Base-by-base conservation (phyloP, 1,284 basidiomycete genomes). In the Ustilago bromivora region DNA sequence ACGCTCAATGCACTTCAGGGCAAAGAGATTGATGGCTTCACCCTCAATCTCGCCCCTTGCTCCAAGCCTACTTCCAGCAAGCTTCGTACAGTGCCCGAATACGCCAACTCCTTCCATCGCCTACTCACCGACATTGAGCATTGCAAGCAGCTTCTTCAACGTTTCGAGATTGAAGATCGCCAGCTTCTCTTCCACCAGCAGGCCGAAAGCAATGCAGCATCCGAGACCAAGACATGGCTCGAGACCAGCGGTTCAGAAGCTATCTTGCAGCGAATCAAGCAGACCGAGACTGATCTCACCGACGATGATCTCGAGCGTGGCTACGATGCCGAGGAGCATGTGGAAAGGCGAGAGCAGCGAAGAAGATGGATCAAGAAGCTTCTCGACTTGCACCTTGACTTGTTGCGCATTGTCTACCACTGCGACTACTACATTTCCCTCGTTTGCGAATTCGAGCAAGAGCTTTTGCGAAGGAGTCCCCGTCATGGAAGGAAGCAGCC, bases 381-480 rank as follows among this genome's bases (percentile, higher is more conserved):
- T n/a, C 75, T 85, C 38, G 84, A 85, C 43, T 57, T 83, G 56
- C 79, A 79, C 34, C 64, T 85, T 19, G 84, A 85, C 53, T 56
- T 80, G 38, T 65, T 85, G 34, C 80, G 84, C 31, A 62, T 68
- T 34, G 83, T 84, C 17, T 85, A 81, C 56, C 74, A 84, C 57
- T 80, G 75, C 60, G 82, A 84, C 70, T 85, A 85, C 65, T 85
- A 85, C 68, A 70, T 79, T n/a, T 74, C 75, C 55, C 68, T 78
- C 43, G 57, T 76, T 5, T 82, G 80, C 62, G 84, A 85, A 56
- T 85, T 81, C 55, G 71, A 78, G 17, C 83, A 85, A 38, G 84
- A 85, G 61, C 81, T 85, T 0, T 58, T 78, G 34, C 80, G 84
- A 11, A 66, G 80, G 4, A 74, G 74, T 32, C 72, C 78, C 2